Evolutionary conservation across 176 grass and related monocot genomes (phyloP).

Genomic region (Otatea glauca): DNA sequence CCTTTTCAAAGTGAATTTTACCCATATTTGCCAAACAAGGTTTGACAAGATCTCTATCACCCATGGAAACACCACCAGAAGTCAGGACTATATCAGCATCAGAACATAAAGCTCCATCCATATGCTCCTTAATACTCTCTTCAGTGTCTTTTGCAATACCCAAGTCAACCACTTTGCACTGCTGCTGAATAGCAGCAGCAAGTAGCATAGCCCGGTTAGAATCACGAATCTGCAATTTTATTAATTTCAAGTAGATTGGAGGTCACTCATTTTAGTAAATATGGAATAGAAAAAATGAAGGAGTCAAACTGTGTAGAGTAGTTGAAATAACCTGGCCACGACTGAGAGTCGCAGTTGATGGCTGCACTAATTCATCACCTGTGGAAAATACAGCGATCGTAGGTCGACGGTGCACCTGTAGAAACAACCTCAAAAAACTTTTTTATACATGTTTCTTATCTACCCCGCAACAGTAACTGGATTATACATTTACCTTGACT

Average conservation of each 20-base stretch:
- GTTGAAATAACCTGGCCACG: constrained; percentile 80
- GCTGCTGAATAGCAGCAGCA: constrained; percentile 78
- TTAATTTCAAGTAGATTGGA: constrained; percentile 20
- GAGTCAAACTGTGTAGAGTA: not conserved
- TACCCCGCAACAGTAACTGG: not conserved
- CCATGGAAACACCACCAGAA: constrained; percentile 97
- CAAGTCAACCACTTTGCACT: constrained; percentile 82
- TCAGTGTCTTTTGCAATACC: constrained; percentile 89
- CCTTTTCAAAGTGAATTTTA: constrained; percentile 93
- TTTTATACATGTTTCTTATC: not conserved
- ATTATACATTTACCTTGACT: constrained; percentile 62
- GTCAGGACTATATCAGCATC: constrained; percentile 82
- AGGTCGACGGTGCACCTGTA: constrained; percentile 74
- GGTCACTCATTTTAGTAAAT: not conserved
- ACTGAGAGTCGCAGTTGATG: constrained; percentile 67
- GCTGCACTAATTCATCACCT: constrained; percentile 84
- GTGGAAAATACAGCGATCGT: constrained; percentile 84
- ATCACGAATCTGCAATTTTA: constrained; percentile 83
- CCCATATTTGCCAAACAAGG: constrained; percentile 82
- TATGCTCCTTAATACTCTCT: constrained; percentile 66
- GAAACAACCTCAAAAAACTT: constrained; percentile 22
- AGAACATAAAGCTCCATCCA: constrained; percentile 70
- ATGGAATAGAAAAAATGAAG: not conserved
- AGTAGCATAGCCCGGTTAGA: constrained; percentile 91
- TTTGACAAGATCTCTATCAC: constrained; percentile 94